Evolutionary conservation across 2,329 filamentous ascomycete genomes (phyloP).

Genomic region (Orbilia quercus): DNA sequence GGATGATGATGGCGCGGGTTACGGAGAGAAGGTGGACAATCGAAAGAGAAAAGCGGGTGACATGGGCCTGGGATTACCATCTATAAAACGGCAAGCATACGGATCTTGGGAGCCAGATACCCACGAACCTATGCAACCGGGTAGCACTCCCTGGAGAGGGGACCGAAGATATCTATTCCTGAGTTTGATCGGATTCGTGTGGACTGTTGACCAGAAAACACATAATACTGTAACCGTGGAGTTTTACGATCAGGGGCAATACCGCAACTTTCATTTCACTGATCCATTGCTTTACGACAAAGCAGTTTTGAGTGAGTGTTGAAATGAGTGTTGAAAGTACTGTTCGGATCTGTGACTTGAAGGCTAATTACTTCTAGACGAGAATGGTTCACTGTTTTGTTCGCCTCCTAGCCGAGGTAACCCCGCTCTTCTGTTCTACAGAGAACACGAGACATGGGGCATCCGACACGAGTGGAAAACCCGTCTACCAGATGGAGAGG

Average conservation of each 20-base stretch:
- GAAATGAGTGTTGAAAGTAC: constrained; percentile 4
- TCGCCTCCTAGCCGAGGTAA: constrained; percentile 76
- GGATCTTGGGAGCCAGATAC: constrained; percentile 71
- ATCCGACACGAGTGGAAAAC: constrained; percentile 89
- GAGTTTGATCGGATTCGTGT: constrained; percentile 92
- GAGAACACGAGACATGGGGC: constrained; percentile 97
- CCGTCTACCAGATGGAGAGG: constrained; percentile 85
- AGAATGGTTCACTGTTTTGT: constrained; percentile 85
- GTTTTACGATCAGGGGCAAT: constrained; percentile 89
- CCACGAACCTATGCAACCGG: constrained; percentile 90
- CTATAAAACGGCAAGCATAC: constrained; percentile 68
- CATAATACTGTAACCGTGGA: constrained; percentile 95
- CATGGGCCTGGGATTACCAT: constrained; percentile 40
- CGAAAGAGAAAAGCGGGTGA: constrained; percentile 71
- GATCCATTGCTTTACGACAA: constrained; percentile 97
- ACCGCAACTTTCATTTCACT: constrained; percentile 93
- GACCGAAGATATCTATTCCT: constrained; percentile 88
- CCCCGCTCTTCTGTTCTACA: constrained; percentile 89
- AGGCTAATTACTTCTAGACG: constrained; percentile 66
- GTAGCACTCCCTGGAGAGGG: constrained; percentile 94
- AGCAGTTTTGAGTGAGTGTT: constrained; percentile 75
- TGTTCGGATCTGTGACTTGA: not conserved
- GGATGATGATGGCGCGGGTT: constrained; percentile 94
- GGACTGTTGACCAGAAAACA: constrained; percentile 95
- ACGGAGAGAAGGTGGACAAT: constrained; percentile 74